phyloP scores from a whole-genome alignment of 257 asterid genomes.

The Ajuga chamaepitys region DNA sequence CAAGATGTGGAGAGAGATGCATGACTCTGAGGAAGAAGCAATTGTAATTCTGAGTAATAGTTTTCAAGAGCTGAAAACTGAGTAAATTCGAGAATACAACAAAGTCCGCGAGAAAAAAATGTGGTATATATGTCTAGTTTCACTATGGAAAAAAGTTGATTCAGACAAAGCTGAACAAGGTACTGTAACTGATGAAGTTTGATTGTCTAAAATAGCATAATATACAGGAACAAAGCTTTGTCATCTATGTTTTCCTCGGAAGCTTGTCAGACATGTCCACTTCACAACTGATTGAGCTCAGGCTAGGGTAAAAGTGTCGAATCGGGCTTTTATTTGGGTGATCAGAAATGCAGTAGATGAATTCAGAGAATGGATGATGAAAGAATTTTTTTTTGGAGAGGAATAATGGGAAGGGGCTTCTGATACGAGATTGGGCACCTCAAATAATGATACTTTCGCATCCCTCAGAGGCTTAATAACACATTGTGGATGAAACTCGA shows the following conservation, averaged over 20 bases:
- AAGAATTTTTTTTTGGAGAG: slow-evolving; percentile 55
- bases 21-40: slow-evolving; percentile 50
- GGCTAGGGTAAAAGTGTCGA: slow-evolving; percentile 51
- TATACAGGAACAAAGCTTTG: slow-evolving; percentile 24
- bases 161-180: slow-evolving; percentile 68
- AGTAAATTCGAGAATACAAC: slow-evolving; percentile 41
- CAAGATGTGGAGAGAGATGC: too few relatives aligned
- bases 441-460: slow-evolving; percentile 66
- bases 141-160: slow-evolving; percentile 37
- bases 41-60: slow-evolving; percentile 66
- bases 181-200: slow-evolving; percentile 44
- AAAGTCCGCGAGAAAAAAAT: too few relatives aligned
- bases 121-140: slow-evolving; percentile 77
- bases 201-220: slow-evolving; percentile 50
- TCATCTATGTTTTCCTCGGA: slow-evolving; percentile 65
- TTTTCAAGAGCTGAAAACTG: slow-evolving; percentile 47
- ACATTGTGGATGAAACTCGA: slow-evolving; percentile 91
- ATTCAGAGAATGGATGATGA: slow-evolving; percentile 46
- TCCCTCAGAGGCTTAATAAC: slow-evolving; percentile 58
- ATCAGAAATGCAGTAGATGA: slow-evolving; percentile 31
- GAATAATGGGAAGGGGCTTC: slow-evolving; percentile 40
- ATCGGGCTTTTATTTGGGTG: slow-evolving; percentile 61
- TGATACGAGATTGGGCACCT: slow-evolving; percentile 87
- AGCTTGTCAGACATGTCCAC: slow-evolving; percentile 60
- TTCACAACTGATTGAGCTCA: slow-evolving; percentile 48